Percentiles rank a stretch among this genome's conserved stretches.
These are phyloP conservation scores for Malbranchea zuffiana DNA, from an alignment of 2,329 filamentous ascomycete species.

Conservation along the genomic window DNA sequence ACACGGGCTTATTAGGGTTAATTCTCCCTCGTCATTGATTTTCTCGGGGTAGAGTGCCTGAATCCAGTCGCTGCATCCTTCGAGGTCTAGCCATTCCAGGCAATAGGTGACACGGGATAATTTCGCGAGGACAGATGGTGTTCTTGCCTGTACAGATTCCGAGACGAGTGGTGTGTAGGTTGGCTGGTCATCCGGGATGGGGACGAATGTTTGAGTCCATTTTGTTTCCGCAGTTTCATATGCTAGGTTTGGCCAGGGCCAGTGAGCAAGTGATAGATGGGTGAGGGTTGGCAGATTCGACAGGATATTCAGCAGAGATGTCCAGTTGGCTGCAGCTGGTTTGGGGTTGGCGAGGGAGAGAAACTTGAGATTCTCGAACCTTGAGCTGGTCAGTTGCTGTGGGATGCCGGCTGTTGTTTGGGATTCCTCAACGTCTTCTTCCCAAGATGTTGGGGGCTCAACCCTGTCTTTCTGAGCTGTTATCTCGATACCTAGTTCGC, in stretches of 20 bases:
- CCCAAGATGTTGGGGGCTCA: conserved; percentile 32
- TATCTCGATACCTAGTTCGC: conserved; percentile 30
- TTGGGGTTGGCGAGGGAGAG: conserved; percentile 46
- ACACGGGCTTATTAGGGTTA: conserved; percentile 20
- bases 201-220: too few relatives aligned
- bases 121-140: conserved; percentile 45
- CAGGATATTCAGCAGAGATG: conserved; percentile 43
- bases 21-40: conserved; percentile 20
- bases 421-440: conserved; percentile 20
- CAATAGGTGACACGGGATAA: conserved; percentile 47
- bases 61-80: conserved; percentile 48
- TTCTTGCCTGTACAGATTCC: too few relatives aligned
- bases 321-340: conserved; percentile 41
- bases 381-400: conserved; percentile 20
- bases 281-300: conserved; percentile 46
- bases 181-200: too few relatives aligned
- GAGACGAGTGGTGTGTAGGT: too few relatives aligned
- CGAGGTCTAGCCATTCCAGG: conserved; percentile 51
- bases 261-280: conserved; percentile 52
- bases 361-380: conserved; percentile 45
- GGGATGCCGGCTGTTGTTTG: conserved; percentile 11
- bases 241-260: conserved; percentile 49
- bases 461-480: conserved; percentile 3
- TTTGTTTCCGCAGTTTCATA: conserved; percentile 35
- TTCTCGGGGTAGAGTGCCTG: conserved; percentile 37